Evolutionary conservation across 2,329 filamentous ascomycete genomes (phyloP), one percentile per base, ranked within the genome.

Genomic region (Aspergillus tubingensis): DNA sequence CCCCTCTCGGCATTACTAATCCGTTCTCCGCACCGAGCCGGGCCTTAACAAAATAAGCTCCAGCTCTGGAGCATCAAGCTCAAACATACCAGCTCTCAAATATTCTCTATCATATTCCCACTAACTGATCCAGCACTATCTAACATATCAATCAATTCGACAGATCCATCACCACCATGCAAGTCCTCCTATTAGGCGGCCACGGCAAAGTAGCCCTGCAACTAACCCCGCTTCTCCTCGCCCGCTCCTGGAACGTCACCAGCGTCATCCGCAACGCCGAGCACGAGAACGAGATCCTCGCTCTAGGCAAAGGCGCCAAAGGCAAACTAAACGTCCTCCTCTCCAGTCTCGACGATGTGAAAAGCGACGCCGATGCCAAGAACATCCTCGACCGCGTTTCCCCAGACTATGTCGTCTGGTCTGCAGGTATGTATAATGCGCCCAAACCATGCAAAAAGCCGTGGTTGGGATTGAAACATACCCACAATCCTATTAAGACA

Each of bases 161-260:
- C 32, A 36, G n/a, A 27, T 39, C 17, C n/a, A 50, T 2, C 58
- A 72, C 57, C 58, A 6, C 32, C 32, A 74, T 74, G 71, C 80
- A 75, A 81, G 86, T 93, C 61, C 86, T 93, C 62, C 77, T 95
- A 66, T 85, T 95, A 64, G 91, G 91, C 70, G 91, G 91, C 69
- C 91, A 93, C 79, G 91, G 91, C 78, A 91, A 92, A 74, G 77
- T 95, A 61, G 85, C 91, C 66, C 86, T 91, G 60, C 79, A 88
- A 47, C 83, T 95, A 41, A 95, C 91, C 8, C 90, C 89, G 1
- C 83, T 93, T 61, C 86, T 96, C 7, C 85, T 95, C 44, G 82
- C 86, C 54, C 86, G 88, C 65, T 86, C 85, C 36, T 94, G 91
- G 89, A 86, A 85, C 65, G 89, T 96, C 57, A 92, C 89, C 61